These are phyloP conservation scores for Vigna unguiculata DNA, from an alignment of 306 rosid species.

Conservation along the genomic window DNA sequence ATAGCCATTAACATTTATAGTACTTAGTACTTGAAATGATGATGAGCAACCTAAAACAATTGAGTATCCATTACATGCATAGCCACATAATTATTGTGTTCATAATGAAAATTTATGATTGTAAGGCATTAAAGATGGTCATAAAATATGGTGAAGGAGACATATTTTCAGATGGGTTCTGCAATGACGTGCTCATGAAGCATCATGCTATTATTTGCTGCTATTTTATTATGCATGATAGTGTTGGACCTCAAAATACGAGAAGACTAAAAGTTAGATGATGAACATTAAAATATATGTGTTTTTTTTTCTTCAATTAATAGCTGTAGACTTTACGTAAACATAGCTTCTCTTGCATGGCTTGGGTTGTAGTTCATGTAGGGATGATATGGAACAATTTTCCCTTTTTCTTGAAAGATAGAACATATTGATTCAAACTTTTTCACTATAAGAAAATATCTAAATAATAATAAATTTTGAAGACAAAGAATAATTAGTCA, in stretches of 20 bases:
- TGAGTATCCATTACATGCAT: background rate
- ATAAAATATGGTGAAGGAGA: background rate
- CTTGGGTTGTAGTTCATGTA: background rate
- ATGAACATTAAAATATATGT: background rate
- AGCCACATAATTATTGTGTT: background rate
- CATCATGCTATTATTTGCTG: background rate
- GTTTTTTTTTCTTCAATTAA: background rate
- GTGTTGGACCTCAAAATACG: background rate
- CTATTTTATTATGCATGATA: background rate
- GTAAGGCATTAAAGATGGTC: constrained; percentile 3
- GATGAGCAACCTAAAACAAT: background rate
- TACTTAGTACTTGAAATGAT: background rate
- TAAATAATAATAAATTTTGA: no score
- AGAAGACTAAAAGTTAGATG: background rate
- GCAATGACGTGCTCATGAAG: constrained; percentile 6
- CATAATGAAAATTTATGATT: constrained; percentile 10
- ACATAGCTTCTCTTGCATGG: constrained; percentile 15
- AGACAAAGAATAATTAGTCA: no score
- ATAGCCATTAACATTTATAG: background rate
- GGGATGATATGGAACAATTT: no score
- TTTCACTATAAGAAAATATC: no score
- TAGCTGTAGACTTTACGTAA: background rate
- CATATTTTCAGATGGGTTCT: constrained; percentile 10
- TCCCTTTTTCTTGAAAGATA: no score
- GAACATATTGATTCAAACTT: no score